These are phyloP conservation scores for Cystobasidiaceae sp. DNA, from an alignment of 1,284 basidiomycete genomes.

Conservation along the genomic window DNA sequence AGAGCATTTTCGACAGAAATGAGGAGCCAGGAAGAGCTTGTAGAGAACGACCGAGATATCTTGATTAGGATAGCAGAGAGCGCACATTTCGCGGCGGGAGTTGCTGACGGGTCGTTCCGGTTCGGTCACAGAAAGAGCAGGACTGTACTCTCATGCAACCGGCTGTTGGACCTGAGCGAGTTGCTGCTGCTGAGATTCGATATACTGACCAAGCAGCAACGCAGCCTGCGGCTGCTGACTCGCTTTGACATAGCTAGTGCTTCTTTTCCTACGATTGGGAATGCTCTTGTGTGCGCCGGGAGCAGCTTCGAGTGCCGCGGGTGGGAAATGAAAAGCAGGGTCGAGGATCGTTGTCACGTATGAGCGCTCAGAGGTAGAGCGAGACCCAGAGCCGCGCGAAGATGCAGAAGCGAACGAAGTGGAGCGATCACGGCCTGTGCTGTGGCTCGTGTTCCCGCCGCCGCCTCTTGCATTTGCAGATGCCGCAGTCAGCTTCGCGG, in stretches of 20 bases:
- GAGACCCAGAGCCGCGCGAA: neutral
- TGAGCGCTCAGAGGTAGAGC: neutral
- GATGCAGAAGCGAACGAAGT: neutral
- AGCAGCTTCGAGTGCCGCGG: neutral
- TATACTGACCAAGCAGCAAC: neutral
- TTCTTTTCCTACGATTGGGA: neutral
- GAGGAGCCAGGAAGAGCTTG: too few species aligned
- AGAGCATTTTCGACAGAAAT: too few species aligned
- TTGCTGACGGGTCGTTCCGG: too few species aligned
- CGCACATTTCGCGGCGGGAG: too few species aligned
- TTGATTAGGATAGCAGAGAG: too few species aligned
- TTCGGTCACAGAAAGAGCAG: too few species aligned
- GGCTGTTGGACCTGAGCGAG: too few species aligned
- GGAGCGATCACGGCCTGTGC: neutral
- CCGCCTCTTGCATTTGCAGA: too few species aligned
- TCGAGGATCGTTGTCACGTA: slow-evolving; percentile 10
- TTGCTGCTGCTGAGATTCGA: neutral
- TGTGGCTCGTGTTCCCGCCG: too few species aligned
- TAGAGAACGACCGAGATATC: too few species aligned
- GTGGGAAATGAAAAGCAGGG: slow-evolving; percentile 8
- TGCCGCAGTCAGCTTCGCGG: too few species aligned
- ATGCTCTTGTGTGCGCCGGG: neutral
- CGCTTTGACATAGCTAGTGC: slow-evolving; percentile 1
- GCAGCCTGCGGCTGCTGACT: neutral
- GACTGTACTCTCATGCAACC: too few species aligned